Percentiles rank a stretch among this genome's conserved stretches.
Evolutionary conservation across 2,329 filamentous ascomycete genomes (phyloP).

Genomic region (Claviceps sp.): DNA sequence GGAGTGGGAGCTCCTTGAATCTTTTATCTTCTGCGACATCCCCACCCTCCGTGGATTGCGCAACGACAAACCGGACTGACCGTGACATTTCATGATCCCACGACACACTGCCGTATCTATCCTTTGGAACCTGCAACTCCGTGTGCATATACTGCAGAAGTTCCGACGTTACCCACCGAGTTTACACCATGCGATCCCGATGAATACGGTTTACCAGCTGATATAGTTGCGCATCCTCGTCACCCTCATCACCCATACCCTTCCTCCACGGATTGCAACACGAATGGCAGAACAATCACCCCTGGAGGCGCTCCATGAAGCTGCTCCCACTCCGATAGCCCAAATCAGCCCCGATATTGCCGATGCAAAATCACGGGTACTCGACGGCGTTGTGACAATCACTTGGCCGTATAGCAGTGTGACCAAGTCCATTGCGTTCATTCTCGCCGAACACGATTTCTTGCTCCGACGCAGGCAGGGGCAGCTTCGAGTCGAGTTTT

Average conservation of each 20-base stretch:
- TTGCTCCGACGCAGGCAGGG: slow-evolving; percentile 63
- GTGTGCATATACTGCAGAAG: not conserved
- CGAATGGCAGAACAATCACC: slow-evolving; percentile 12
- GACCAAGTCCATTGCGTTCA: slow-evolving; percentile 58
- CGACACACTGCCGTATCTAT: too few species aligned
- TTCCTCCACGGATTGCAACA: slow-evolving; percentile 3
- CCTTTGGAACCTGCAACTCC: not conserved
- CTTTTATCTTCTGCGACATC: too few species aligned
- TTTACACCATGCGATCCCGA: not conserved
- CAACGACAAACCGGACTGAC: not conserved
- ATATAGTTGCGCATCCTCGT: not conserved
- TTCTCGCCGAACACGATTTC: slow-evolving; percentile 76
- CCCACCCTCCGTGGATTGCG: too few species aligned
- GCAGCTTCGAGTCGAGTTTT: slow-evolving; percentile 68
- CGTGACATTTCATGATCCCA: too few species aligned
- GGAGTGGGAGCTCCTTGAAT: too few species aligned
- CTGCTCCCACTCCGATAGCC: slow-evolving; percentile 38
- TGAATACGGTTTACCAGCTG: not conserved
- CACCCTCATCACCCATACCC: not conserved
- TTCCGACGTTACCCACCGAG: not conserved
- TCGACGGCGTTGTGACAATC: slow-evolving; percentile 67
- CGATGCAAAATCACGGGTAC: slow-evolving; percentile 25
- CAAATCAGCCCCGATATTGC: slow-evolving; percentile 36
- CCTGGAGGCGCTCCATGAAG: slow-evolving; percentile 13
- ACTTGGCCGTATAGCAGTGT: slow-evolving; percentile 86